phyloP scores from a whole-genome alignment of 305 asterid species.

The Solanum aculeatissimum region DNA sequence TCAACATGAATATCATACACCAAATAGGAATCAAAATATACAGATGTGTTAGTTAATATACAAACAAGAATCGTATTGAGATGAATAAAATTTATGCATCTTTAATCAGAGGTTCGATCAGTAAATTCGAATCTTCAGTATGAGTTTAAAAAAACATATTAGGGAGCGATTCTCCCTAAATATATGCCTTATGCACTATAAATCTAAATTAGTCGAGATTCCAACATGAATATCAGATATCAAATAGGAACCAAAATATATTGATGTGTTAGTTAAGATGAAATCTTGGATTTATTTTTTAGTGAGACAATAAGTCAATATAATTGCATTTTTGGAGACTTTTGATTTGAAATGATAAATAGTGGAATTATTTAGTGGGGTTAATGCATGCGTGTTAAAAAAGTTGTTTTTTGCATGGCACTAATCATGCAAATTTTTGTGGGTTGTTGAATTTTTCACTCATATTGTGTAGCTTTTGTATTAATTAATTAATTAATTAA shows the following conservation, averaged over 20 bases:
- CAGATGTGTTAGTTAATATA: background rate
- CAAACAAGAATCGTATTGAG: too few relatives aligned
- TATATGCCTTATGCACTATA: too few relatives aligned
- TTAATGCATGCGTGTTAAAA: constrained; percentile 1
- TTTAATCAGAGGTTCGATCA: fast-evolving
- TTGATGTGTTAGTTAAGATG: background rate
- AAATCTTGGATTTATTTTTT: background rate
- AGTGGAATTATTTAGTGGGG: background rate
- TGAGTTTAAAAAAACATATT: too few relatives aligned
- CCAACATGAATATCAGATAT: too few relatives aligned
- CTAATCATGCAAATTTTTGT: background rate
- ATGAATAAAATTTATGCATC: too few relatives aligned
- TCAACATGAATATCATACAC: too few relatives aligned
- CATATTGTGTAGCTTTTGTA: background rate
- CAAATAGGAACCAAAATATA: background rate
- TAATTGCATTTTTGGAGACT: background rate
- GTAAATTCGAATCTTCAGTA: too few relatives aligned
- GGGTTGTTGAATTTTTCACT: background rate
- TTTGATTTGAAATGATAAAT: background rate
- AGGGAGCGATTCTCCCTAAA: too few relatives aligned
- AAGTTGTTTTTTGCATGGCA: background rate
- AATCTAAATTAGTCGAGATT: too few relatives aligned
- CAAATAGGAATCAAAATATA: background rate
- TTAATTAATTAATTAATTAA: background rate
- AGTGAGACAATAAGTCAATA: background rate